Evolutionary conservation across 768 basidiomycete species (phyloP), one percentile per base, ranked within the genome.

Genomic region (Xerocomellus amylosporus): DNA sequence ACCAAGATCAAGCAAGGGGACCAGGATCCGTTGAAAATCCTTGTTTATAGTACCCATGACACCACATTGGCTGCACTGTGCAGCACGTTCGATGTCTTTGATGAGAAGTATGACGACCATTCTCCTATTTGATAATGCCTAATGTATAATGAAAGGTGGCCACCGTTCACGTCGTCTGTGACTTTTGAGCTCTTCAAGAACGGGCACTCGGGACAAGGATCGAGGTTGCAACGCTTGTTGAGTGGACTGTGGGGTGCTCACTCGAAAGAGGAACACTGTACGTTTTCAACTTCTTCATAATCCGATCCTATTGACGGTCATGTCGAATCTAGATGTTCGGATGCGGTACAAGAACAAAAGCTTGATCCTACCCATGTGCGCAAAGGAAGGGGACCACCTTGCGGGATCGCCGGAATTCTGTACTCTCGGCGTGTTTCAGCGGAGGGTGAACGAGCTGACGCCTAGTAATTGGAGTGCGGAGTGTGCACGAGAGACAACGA

Each of bases 331-430:
- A 86, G 85, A 79, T 62, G 74, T 91, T 43, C 82, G 89, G n/a
- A 82, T 88, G 79, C 80, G 88, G 24, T 88, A 90, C 63, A 85
- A 88, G 70, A 88, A 88, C 72, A 76, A 77, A 54, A 80, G 79
- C 60, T 69, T 90, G 72, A 46, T 72, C 3, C 72, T 90, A 6
- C 88, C 89, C 0, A 54, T 83, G 14, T 91, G 89, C 58, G 81
- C 84, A 2, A 79, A 77, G 7, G 74, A 79, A 43, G 86, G 86
- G 5, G 79, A 87, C 51, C 89, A 91, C 62, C 71, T 88, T 8
- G 73, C 80, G 4, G 87, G 86, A 2, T 77, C 75, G 12, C 89
- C 88, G 0, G 88, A 90, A 64, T 84, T 90, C 60, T 90, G 89
- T 69, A 83, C 83, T 6, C 72, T 90, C 36, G 66, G 74, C 13